Conservation (phyloP, 108 stramenopile genomes). For the Conticribra guillardii region DNA sequence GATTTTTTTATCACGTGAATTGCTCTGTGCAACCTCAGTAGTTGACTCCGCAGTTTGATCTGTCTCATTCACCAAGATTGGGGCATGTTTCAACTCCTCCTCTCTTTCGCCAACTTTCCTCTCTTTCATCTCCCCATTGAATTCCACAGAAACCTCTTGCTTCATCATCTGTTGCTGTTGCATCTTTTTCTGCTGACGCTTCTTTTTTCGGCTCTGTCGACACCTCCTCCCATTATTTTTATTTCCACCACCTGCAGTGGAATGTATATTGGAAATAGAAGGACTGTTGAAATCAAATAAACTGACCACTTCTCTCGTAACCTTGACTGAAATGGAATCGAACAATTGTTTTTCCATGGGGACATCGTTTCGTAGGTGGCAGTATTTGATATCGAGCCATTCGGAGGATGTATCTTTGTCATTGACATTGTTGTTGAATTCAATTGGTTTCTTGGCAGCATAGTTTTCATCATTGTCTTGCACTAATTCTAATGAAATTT, state of each 20-base stretch:
- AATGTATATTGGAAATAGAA: background rate
- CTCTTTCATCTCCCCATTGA: background rate
- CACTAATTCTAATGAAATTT: background rate
- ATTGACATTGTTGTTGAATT: constrained; percentile 4
- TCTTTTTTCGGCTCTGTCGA: constrained; percentile 35
- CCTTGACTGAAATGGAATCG: constrained; percentile 58
- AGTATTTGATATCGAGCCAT: constrained; percentile 78
- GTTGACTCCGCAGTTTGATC: too few species aligned
- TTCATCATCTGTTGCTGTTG: constrained; percentile 2
- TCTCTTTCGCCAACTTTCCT: background rate
- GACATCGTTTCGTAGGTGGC: constrained; percentile 66
- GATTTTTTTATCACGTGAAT: too few species aligned
- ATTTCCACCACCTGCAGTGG: background rate
- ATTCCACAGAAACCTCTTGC: constrained; percentile 2
- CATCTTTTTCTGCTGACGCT: constrained; percentile 27
- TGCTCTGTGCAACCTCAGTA: too few species aligned
- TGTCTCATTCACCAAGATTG: too few species aligned
- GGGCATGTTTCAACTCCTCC: too few species aligned
- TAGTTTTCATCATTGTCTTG: too few species aligned
- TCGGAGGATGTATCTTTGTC: constrained; percentile 26
- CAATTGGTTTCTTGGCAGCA: background rate
- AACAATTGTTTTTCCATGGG: constrained; percentile 68
- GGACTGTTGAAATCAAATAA: constrained; percentile 53
- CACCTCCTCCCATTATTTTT: constrained; percentile 26
- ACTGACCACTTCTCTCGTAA: constrained; percentile 75